Conservation (phyloP, 257 asterid genomes). For the Solanum boliviense region DNA sequence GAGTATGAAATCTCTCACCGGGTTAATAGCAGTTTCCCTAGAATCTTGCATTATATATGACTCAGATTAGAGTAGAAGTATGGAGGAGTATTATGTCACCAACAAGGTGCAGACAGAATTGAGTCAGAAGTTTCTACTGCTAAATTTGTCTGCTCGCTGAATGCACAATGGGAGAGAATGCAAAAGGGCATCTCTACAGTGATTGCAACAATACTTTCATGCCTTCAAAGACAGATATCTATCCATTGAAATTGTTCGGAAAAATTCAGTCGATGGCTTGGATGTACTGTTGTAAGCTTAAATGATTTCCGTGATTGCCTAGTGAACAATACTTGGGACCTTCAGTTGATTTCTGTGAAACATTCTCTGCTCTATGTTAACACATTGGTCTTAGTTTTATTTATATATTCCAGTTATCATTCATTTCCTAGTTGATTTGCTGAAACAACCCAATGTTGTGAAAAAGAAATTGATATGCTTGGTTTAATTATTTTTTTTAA, state of each 20-base stretch:
- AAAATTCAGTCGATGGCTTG: neutral
- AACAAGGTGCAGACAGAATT: neutral
- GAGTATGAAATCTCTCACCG: neutral
- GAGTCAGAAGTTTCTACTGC: neutral
- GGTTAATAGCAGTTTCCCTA: neutral
- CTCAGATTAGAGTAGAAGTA: neutral
- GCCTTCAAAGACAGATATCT: neutral
- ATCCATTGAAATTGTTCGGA: neutral
- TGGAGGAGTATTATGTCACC: neutral
- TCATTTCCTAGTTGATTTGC: neutral
- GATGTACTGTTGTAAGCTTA: neutral
- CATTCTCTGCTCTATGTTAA: neutral
- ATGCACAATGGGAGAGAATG: neutral
- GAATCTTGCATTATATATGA: neutral
- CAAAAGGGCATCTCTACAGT: neutral
- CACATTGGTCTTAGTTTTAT: neutral
- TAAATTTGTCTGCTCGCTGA: neutral
- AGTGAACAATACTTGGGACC: neutral
- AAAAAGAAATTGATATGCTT: neutral
- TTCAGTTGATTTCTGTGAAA: neutral
- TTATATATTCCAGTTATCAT: neutral
- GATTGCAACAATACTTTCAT: neutral
- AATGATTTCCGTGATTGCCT: neutral
- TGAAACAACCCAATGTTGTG: neutral
- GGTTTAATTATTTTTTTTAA: too few relatives aligned